These are phyloP conservation scores for Alternaria consortialis DNA, from an alignment of 2,329 filamentous ascomycete species.

Conservation along the genomic window DNA sequence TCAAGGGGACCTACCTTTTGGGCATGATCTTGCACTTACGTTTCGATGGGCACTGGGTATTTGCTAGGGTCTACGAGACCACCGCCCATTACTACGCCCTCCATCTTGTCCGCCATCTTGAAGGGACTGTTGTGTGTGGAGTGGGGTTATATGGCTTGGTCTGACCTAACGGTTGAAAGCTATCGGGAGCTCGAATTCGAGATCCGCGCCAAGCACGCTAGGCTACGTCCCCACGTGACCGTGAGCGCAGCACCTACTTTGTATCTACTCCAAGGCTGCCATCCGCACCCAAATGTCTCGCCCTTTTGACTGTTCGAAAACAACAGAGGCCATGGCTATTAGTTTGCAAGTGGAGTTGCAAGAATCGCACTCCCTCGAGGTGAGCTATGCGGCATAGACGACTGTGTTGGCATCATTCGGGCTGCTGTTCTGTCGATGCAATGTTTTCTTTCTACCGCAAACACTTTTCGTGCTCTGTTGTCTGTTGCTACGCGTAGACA, in stretches of 20 bases:
- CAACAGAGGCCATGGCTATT: neutral
- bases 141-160: slow-evolving; percentile 12
- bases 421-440: neutral
- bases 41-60: slow-evolving; percentile 48
- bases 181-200: slow-evolving; percentile 23
- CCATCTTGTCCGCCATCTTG: slow-evolving; percentile 50
- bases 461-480: neutral
- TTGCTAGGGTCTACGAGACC: slow-evolving; percentile 40
- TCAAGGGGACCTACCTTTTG: slow-evolving; percentile 25
- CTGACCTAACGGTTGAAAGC: slow-evolving; percentile 19
- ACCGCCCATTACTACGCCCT: slow-evolving; percentile 39
- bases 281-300: neutral
- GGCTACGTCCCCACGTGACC: slow-evolving; percentile 19
- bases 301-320: neutral
- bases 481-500: neutral
- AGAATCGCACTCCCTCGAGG: no score
- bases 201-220: slow-evolving; percentile 25
- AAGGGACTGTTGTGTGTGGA: slow-evolving; percentile 17
- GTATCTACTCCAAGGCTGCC: neutral
- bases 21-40: slow-evolving; percentile 38
- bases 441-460: neutral
- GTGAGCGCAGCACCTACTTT: neutral
- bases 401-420: neutral
- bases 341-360: neutral
- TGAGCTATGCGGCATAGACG: neutral